Conservation (phyloP, 805 yeast species). For the Candida sonorensis region DNA sequence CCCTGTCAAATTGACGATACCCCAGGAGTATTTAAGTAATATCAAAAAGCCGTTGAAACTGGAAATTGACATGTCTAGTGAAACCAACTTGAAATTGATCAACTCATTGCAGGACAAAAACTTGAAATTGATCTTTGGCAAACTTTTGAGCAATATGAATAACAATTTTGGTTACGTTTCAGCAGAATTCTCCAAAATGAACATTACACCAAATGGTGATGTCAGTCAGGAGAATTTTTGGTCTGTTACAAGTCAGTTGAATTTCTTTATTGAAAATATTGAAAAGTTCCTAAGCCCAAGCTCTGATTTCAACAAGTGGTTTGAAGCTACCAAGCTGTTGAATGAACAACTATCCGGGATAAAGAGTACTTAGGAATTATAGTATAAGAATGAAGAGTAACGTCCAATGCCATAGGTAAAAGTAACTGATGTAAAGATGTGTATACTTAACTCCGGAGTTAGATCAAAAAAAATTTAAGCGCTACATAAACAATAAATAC, state of each 20-base stretch:
- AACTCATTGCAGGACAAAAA: conserved; percentile 23
- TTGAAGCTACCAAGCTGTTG: conserved; percentile 11
- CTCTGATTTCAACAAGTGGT: conserved; percentile 24
- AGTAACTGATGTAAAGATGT: too few species aligned
- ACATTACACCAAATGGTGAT: too few species aligned
- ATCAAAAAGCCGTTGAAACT: conserved; percentile 21
- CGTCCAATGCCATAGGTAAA: too few species aligned
- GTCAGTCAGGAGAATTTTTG: too few species aligned
- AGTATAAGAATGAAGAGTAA: too few species aligned
- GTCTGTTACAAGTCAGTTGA: conserved; percentile 27
- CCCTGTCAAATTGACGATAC: conserved; percentile 25
- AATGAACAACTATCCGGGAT: conserved; percentile 4
- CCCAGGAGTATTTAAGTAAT: conserved; percentile 25
- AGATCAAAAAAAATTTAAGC: too few species aligned
- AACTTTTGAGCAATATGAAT: conserved; percentile 24
- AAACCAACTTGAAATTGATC: conserved; percentile 20
- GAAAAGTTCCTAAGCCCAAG: conserved; percentile 26
- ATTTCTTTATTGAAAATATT: conserved; percentile 25
- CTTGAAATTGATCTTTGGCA: conserved; percentile 25
- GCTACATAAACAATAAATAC: too few species aligned
- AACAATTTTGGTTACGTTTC: conserved; percentile 23
- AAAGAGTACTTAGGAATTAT: too few species aligned
- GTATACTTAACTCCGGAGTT: too few species aligned
- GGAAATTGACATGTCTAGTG: conserved; percentile 27
- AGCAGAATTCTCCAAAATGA: conserved; percentile 8